phyloP scores from a whole-genome alignment of 345 rosid species.

The Salix caprea region DNA sequence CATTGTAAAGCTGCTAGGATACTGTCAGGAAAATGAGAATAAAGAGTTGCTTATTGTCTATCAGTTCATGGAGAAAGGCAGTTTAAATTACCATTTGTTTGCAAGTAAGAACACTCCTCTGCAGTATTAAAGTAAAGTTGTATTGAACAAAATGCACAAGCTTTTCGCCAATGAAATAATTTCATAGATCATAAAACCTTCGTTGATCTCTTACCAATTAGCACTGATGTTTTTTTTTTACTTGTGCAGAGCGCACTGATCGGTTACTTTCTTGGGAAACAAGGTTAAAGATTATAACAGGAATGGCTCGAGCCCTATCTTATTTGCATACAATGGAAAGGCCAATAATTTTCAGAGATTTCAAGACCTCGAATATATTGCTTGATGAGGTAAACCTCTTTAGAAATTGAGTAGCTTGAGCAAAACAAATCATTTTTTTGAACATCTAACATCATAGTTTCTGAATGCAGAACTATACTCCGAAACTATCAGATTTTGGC shows the following conservation, averaged over 20 bases:
- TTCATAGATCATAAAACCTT: too few relatives aligned
- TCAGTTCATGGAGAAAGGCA: background rate
- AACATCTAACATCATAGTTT: background rate
- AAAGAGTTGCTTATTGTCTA: constrained; percentile 1
- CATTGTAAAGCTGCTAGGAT: constrained; percentile 10
- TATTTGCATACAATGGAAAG: background rate
- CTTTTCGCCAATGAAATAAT: too few relatives aligned
- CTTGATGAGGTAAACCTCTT: background rate
- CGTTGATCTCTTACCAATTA: too few relatives aligned
- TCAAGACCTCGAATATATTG: constrained; percentile 15
- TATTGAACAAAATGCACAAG: background rate
- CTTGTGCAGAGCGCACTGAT: background rate
- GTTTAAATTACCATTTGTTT: constrained; percentile 2
- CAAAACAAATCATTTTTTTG: too few relatives aligned
- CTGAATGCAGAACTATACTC: background rate
- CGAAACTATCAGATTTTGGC: constrained; percentile 6
- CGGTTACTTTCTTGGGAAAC: constrained; percentile 1
- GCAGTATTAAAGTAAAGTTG: too few relatives aligned
- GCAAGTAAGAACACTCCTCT: background rate
- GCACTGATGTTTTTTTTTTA: too few relatives aligned
- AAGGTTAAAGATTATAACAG: constrained; percentile 8
- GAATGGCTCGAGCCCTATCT: constrained; percentile 1
- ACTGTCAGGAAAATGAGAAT: background rate
- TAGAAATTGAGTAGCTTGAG: too few relatives aligned
- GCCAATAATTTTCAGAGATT: constrained; percentile 10